These are phyloP conservation scores for Cucumis cinereus DNA, from an alignment of 306 rosid genomes.

Conservation along the genomic window DNA sequence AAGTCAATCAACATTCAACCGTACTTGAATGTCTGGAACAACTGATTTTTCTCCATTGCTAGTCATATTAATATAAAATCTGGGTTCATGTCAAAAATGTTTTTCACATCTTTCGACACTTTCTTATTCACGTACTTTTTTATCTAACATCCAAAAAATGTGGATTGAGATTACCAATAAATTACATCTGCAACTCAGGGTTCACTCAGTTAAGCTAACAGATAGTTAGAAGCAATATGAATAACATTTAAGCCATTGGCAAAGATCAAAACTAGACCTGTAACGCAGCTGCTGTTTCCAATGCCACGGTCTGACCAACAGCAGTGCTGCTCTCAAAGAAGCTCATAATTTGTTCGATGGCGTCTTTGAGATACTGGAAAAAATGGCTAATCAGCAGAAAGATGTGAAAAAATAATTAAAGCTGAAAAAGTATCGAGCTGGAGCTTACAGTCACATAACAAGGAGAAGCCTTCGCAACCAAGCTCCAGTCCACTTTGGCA, in stretches of 20 bases:
- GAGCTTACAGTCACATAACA: slow-evolving; percentile 89
- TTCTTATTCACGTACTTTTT: not conserved
- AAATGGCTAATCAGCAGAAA: slow-evolving; percentile 16
- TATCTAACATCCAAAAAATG: not conserved
- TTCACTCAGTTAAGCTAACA: not conserved
- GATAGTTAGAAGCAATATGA: not conserved
- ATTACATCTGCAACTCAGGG: not conserved
- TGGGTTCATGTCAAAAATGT: not conserved
- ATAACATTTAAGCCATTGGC: not conserved
- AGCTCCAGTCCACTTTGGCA: slow-evolving; percentile 80
- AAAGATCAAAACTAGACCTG: slow-evolving; percentile 42
- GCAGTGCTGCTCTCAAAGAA: slow-evolving; percentile 67
- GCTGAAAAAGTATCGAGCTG: not conserved
- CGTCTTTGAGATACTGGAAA: slow-evolving; percentile 79
- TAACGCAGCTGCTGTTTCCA: slow-evolving; percentile 95
- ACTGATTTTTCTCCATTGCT: not conserved
- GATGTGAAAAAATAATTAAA: slow-evolving; percentile 12
- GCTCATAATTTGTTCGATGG: slow-evolving; percentile 59
- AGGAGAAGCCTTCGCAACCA: slow-evolving; percentile 95
- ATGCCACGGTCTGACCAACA: slow-evolving; percentile 74
- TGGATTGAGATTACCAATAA: not conserved
- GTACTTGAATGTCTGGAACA: not conserved
- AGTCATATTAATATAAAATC: not conserved
- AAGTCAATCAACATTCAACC: not conserved
- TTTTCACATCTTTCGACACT: not conserved